A percentile compares a stretch with the other conserved stretches of the same genome.
Evolutionary conservation across 176 grass and related monocot species (phyloP).

Genomic region (Pharus latifolius): DNA sequence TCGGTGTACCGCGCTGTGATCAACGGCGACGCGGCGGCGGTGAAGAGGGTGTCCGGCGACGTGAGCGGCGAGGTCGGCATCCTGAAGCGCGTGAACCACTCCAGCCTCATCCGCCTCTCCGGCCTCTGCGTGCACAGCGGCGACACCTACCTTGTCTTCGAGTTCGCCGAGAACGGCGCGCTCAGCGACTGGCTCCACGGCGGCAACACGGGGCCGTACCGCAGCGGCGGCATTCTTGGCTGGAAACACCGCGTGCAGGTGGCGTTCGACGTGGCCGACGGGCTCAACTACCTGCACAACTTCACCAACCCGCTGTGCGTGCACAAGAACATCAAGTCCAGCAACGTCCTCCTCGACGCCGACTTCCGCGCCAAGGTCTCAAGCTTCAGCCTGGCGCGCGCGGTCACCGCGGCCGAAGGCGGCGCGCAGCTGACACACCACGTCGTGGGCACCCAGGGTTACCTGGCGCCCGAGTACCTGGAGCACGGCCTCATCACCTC

Average conservation of each 20-base stretch:
- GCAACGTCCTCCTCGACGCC: conserved; percentile 56
- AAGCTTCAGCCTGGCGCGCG: conserved; percentile 56
- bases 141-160: conserved; percentile 65
- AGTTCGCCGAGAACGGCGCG: conserved; percentile 58
- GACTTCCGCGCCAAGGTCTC: conserved; percentile 64
- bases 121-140: conserved; percentile 66
- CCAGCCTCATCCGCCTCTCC: conserved; percentile 51
- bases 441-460: conserved; percentile 72
- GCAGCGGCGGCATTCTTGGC: neutral
- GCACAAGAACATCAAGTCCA: conserved; percentile 78
- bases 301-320: conserved; percentile 60
- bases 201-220: neutral
- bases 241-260: conserved; percentile 64
- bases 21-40: conserved; percentile 64
- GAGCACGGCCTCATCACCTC: conserved; percentile 72
- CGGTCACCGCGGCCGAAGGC: neutral
- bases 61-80: conserved; percentile 61
- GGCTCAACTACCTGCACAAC: conserved; percentile 78
- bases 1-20: conserved; percentile 57
- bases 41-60: conserved; percentile 66
- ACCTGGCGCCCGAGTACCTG: conserved; percentile 70
- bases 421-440: conserved; percentile 53
- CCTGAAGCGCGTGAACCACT: conserved; percentile 70
- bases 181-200: conserved; percentile 64
- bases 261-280: conserved; percentile 54